Conservation (phyloP, 1,284 basidiomycete species). For the Cryptococcus deneoformans region DNA sequence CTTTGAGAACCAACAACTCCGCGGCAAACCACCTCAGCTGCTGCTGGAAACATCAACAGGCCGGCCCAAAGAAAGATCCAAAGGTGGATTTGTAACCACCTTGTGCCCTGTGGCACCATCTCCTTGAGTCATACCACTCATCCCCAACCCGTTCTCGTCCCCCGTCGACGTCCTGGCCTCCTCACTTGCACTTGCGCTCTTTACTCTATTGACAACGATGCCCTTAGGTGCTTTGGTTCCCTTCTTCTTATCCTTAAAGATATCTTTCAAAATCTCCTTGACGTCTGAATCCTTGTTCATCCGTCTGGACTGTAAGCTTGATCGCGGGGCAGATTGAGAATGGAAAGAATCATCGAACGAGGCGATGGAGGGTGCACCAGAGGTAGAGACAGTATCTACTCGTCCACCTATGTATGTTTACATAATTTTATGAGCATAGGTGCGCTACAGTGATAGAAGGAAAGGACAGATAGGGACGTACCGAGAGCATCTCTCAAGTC, state of each 20-base stretch:
- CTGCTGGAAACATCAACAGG: too few species aligned
- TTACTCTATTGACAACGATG: background rate
- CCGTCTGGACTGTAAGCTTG: background rate
- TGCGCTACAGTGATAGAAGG: background rate
- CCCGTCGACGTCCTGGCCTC: background rate
- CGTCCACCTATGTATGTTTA: slow-evolving; percentile 13
- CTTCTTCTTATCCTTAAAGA: slow-evolving; percentile 44
- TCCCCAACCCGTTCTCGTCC: background rate
- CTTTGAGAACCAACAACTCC: too few species aligned
- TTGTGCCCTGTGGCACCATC: too few species aligned
- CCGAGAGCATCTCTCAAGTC: slow-evolving; percentile 79
- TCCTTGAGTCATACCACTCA: background rate
- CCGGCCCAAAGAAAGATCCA: too few species aligned
- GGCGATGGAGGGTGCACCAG: slow-evolving; percentile 17
- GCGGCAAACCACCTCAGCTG: too few species aligned
- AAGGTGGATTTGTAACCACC: too few species aligned
- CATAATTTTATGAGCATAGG: background rate
- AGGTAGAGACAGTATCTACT: slow-evolving; percentile 10
- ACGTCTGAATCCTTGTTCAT: slow-evolving; percentile 20
- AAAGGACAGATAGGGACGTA: slow-evolving; percentile 7
- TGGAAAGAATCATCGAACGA: slow-evolving; percentile 5
- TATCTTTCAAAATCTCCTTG: slow-evolving; percentile 48
- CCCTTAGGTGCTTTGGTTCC: background rate
- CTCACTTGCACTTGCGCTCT: background rate
- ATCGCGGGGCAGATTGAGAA: background rate